These are phyloP conservation scores for Umbelopsis vinacea DNA, from an alignment of 192 early-diverging fungal species.

Conservation along the genomic window DNA sequence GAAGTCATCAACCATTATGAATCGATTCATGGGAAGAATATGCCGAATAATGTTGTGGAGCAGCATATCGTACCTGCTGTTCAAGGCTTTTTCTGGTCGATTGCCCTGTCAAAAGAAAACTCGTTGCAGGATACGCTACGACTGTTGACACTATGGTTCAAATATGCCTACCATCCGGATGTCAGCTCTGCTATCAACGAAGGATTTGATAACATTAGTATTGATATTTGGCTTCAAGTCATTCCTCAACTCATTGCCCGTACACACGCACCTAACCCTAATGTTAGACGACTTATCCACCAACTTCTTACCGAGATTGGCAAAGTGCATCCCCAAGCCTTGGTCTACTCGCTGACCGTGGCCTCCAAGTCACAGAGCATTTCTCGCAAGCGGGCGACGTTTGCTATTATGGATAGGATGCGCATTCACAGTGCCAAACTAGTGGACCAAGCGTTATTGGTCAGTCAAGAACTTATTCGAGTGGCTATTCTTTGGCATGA, in stretches of 20 bases:
- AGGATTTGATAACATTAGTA: conserved; percentile 82
- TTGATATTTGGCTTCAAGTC: conserved; percentile 96
- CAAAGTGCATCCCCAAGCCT: conserved; percentile 93
- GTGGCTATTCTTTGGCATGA: conserved; percentile 96
- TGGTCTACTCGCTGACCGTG: conserved; percentile 96
- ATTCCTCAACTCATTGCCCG: conserved; percentile 97
- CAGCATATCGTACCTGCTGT: conserved; percentile 88
- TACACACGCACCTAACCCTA: conserved; percentile 78
- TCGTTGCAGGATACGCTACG: conserved; percentile 95
- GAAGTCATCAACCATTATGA: conserved; percentile 83
- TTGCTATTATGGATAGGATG: conserved; percentile 92
- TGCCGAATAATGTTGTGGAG: conserved; percentile 48
- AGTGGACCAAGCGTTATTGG: conserved; percentile 92
- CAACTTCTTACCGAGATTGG: conserved; percentile 89
- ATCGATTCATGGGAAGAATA: conserved; percentile 53
- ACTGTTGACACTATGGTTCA: conserved; percentile 93
- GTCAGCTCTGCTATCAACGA: conserved; percentile 82
- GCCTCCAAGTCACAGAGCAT: conserved; percentile 89
- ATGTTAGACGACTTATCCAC: conserved; percentile 84
- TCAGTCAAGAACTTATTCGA: conserved; percentile 96
- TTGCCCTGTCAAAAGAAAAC: conserved; percentile 82
- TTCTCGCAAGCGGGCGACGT: conserved; percentile 75
- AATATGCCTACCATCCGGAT: conserved; percentile 87
- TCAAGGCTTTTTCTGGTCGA: conserved; percentile 91
- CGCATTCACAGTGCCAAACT: conserved; percentile 77